Evolutionary conservation across 805 yeast genomes (phyloP), one percentile per base, ranked within the genome.

Genomic region (Pichia eremophila): DNA sequence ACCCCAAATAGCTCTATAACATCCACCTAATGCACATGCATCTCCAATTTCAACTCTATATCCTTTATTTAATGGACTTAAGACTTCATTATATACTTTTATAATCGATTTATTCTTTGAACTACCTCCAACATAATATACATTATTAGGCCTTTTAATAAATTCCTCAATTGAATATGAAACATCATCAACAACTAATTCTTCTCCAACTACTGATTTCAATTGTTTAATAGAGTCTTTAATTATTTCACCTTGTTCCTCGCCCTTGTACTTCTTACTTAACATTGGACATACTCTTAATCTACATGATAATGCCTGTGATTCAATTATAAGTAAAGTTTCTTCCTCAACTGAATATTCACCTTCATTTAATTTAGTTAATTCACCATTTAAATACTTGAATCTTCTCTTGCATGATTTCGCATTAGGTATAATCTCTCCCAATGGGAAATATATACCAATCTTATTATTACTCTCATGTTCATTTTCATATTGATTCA

Each of bases 1-100:
- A 66, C 66, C 46, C 95, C 95, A 88, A 43, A 81, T 69, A 1
- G 95, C 91, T 60, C 85, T 84, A 66, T 75, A 85, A 39, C 95
- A 91, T 5, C 96, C 95, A 27, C 96, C 96, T 35, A 86, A 64
- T 0, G 96, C 96, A 72, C 96, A 89, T 1, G 96, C 93, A 65
- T 89, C 89, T 8, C 91, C 79, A 42, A 86, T 77, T 57, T 85
- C 89, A 37, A 84, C 81, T 50, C 78, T 77, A 61, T 65, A 85
- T 51, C 83, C 79, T 1, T 90, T 93, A 2, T 70, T 65, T 25
- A 67, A 59, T 0, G 85, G 79, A 6, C 89, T 90, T 35, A 89
- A 64, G 8, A 89, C 79, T 12, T 81, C 69, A 11, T 89, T 79
- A 70, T 85, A 83, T 53, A 78, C 82, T 19, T 66, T 63, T 32